Percentiles rank a stretch among this genome's conserved stretches.
These are phyloP conservation scores for Pseudocercospora vitis DNA, from an alignment of 2,329 filamentous ascomycete species.

Conservation along the genomic window DNA sequence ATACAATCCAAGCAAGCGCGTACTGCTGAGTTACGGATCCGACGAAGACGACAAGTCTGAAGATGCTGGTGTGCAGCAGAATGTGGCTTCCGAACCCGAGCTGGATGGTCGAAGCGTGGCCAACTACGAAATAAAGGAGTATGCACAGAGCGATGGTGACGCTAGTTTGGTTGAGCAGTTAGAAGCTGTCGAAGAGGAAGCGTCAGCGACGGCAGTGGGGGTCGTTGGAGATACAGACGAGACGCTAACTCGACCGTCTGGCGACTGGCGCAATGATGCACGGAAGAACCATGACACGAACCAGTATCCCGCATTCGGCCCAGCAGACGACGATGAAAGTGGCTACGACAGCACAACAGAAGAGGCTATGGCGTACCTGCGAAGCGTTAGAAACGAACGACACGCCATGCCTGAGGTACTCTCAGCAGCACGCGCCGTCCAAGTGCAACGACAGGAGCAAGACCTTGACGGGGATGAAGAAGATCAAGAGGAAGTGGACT, in stretches of 20 bases:
- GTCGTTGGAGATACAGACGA: slow-evolving; percentile 3
- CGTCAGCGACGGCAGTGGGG: neutral
- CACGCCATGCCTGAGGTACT: slow-evolving; percentile 32
- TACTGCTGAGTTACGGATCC: slow-evolving; percentile 37
- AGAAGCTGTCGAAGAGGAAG: neutral
- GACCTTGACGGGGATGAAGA: slow-evolving; percentile 20
- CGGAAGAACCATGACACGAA: slow-evolving; percentile 27
- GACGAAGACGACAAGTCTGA: slow-evolving; percentile 30
- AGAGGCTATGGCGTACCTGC: slow-evolving; percentile 39
- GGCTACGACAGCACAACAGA: slow-evolving; percentile 30
- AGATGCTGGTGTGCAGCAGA: neutral
- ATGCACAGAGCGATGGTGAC: slow-evolving; percentile 17
- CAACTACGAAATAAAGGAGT: slow-evolving; percentile 23
- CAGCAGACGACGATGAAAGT: slow-evolving; percentile 27
- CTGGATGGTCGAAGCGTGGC: slow-evolving; percentile 7
- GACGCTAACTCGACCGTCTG: neutral
- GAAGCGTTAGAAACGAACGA: slow-evolving; percentile 33
- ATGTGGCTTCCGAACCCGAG: neutral
- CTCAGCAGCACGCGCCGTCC: slow-evolving; percentile 22
- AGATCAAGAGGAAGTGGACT: slow-evolving; percentile 46
- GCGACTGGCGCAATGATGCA: neutral
- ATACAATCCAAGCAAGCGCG: slow-evolving; percentile 38
- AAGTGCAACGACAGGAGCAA: too few species aligned
- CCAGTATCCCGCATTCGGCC: slow-evolving; percentile 31
- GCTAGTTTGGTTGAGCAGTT: slow-evolving; percentile 2